These are phyloP conservation scores for Anaeromyces robustus DNA, from an alignment of 192 early-diverging fungal species.

Conservation along the genomic window DNA sequence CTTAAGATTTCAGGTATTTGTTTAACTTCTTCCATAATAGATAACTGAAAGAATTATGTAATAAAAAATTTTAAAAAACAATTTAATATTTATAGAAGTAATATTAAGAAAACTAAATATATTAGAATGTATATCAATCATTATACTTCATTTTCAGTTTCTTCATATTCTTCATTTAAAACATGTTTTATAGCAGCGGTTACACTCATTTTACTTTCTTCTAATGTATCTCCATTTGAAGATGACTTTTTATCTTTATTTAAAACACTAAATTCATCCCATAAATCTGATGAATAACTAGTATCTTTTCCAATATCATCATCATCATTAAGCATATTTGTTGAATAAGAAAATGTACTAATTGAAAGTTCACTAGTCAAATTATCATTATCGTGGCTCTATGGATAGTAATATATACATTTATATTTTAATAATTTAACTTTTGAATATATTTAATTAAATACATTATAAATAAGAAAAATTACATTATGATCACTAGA, in stretches of 20 bases:
- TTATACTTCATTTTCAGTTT: neutral
- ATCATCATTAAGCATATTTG: neutral
- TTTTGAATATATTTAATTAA: too few relatives aligned
- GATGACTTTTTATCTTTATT: neutral
- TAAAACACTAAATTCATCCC: neutral
- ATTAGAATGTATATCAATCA: too few relatives aligned
- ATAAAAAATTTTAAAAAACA: too few relatives aligned
- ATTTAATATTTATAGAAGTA: too few relatives aligned
- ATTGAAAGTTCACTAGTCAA: neutral
- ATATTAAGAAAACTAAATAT: too few relatives aligned
- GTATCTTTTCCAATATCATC: neutral
- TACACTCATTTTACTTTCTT: neutral
- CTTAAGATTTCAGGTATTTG: neutral
- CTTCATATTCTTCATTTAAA: neutral
- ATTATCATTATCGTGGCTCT: neutral
- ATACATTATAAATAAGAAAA: too few relatives aligned
- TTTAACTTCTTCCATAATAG: neutral
- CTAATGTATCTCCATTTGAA: neutral
- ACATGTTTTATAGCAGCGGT: neutral
- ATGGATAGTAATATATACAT: too few relatives aligned
- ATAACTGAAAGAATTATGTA: too few relatives aligned
- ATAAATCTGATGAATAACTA: neutral
- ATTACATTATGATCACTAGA: neutral
- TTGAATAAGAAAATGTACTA: neutral
- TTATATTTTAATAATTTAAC: too few relatives aligned